Evolutionary conservation across 768 basidiomycete species (phyloP).

Genomic region (Rhodotorula graminis): DNA sequence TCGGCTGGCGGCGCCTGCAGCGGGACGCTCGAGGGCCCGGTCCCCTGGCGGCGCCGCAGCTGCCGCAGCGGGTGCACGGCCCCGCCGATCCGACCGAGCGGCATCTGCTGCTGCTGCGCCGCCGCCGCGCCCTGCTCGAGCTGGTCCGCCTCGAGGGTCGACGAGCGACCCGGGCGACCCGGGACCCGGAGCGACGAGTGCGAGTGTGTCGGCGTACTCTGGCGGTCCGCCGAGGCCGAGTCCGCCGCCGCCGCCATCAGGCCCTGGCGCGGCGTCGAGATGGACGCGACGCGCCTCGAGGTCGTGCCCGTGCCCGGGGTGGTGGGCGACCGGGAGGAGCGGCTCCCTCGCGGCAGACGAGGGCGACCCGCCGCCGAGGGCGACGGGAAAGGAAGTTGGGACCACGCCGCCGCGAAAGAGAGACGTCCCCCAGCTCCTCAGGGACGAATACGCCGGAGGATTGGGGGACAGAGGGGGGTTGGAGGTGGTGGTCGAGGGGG

Average conservation of each 20-base stretch:
- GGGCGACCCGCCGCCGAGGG: not conserved
- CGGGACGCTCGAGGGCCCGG: constrained; percentile 23
- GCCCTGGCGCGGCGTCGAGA: not conserved
- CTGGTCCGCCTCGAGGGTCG: constrained; percentile 8
- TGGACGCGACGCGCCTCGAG: constrained; percentile 1
- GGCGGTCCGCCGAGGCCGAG: too few relatives aligned
- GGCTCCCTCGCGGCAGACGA: not conserved
- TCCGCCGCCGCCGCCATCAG: too few relatives aligned
- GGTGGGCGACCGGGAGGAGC: not conserved
- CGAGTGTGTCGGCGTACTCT: not conserved
- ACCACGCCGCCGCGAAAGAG: constrained; percentile 28
- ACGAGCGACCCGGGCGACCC: not conserved
- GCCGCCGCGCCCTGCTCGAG: constrained; percentile 3
- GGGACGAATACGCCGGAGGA: constrained; percentile 36
- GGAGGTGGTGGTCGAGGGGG: not conserved
- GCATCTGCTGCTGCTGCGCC: not conserved
- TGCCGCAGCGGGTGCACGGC: constrained; percentile 25
- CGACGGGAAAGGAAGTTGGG: not conserved
- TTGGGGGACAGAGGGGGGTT: constrained; percentile 23
- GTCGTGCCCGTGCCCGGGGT: not conserved
- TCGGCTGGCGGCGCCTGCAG: not conserved
- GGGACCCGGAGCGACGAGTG: not conserved
- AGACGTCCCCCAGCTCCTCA: constrained; percentile 33
- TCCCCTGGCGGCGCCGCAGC: constrained; percentile 23
- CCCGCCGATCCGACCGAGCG: too few relatives aligned